A percentile compares a stretch with the other conserved stretches of the same genome.
These are phyloP conservation scores for Daldinia sp. DNA, from an alignment of 2,329 filamentous ascomycete genomes.

Conservation along the genomic window DNA sequence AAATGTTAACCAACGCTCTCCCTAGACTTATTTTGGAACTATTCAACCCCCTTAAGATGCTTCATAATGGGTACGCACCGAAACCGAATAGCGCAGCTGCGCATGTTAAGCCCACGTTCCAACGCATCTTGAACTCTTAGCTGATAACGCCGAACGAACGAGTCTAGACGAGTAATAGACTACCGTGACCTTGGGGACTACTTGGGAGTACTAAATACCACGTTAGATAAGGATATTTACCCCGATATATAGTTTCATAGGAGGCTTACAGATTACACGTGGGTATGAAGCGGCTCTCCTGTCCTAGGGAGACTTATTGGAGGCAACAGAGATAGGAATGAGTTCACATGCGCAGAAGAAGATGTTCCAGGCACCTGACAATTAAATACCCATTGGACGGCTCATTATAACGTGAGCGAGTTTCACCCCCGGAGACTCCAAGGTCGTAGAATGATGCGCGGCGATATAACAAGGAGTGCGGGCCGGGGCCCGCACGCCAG, in stretches of 20 bases:
- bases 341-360: conserved; percentile 25
- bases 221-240: conserved; percentile 8
- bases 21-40: neutral
- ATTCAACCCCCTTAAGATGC: neutral
- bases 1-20: conserved; percentile 9
- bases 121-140: conserved; percentile 41
- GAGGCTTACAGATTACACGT: conserved; percentile 30
- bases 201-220: neutral
- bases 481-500: conserved; percentile 24
- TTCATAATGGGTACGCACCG: conserved; percentile 31
- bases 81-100: conserved; percentile 38
- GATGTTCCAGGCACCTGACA: conserved; percentile 9
- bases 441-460: conserved; percentile 17
- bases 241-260: conserved; percentile 1
- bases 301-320: conserved; percentile 13
- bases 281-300: conserved; percentile 3
- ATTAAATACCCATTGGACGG: conserved; percentile 36
- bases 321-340: conserved; percentile 19
- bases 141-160: neutral
- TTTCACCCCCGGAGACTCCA: conserved; percentile 20
- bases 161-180: neutral
- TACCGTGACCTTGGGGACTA: conserved; percentile 5
- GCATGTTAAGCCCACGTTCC: conserved; percentile 37
- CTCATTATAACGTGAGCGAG: conserved; percentile 19
- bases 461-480: conserved; percentile 31